Base-by-base conservation (phyloP, 2,329 filamentous ascomycete species). In the Aspergillus sp. region DNA sequence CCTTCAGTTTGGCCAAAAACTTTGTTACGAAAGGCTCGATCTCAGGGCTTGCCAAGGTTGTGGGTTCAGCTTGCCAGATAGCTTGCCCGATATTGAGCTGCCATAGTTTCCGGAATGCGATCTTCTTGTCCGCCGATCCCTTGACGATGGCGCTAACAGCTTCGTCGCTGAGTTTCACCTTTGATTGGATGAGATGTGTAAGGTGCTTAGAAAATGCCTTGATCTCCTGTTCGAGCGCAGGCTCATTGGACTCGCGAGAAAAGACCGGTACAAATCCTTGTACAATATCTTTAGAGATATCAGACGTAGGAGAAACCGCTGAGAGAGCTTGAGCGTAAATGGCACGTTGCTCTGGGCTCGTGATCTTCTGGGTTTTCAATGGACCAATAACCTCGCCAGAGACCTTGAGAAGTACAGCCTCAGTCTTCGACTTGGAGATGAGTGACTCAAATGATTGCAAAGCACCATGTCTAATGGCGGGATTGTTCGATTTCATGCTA, bases 401-500 rank as follows among this genome's bases (percentile, higher is more conserved):
- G 43, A 93, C 83, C 66, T 89, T 88, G 36, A 85, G 81, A 42
- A 96, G 76, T 4, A 81, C 74, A 3, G 78, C 72, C 5, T 80
- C 74, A 36, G 80, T 78, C 61, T 90, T 83, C 63, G 85, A 89
- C 64, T 83, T 82, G 42, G 77, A 73, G 30, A 90, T 83, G n/a
- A 93, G 79, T 9, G 84, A 83, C 62, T 83, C 82, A 71, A 98
- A 96, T 7, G 89, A 89, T 39, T 83, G 81, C 20, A 93, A 76
- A 8, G 90, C 89, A 22, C 91, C 92, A 60, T 84, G 84, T 55
- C 93, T 87, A 60, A 97, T 91, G 2, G 76, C 75, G 13, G 85
- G 78, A 71, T 96, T 98, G 68, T 89, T 93, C 1, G 95, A 98
- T 74, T 96, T 97, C 73, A 93, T 81, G 70, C 92, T 96, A 41